Conservation (phyloP, 768 basidiomycete species). For the Hypholoma sublateritium region DNA sequence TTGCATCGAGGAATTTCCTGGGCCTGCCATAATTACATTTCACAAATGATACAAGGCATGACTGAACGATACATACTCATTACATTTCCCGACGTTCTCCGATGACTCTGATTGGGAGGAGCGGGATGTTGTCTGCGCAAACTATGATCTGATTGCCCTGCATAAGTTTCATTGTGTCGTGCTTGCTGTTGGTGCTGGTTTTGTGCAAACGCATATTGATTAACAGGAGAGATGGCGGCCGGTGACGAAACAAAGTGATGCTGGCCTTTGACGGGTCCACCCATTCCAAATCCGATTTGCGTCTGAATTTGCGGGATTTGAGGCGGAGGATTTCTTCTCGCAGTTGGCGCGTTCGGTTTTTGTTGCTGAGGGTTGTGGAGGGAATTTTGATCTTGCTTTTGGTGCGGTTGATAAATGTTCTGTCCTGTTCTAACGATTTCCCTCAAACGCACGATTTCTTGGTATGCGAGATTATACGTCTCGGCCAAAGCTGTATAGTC, state of each 20-base stretch:
- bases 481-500: constrained; percentile 6
- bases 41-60: neutral
- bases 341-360: neutral
- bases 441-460: constrained; percentile 10
- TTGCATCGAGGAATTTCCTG: neutral
- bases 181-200: constrained; percentile 8
- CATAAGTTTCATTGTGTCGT: neutral
- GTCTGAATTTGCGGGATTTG: neutral
- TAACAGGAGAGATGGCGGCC: neutral
- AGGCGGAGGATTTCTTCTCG: neutral
- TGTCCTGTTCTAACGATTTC: neutral
- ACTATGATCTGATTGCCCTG: neutral
- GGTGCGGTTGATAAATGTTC: neutral
- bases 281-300: neutral
- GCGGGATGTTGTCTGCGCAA: neutral
- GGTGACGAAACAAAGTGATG: neutral
- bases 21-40: neutral
- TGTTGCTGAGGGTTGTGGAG: neutral
- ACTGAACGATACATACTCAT: neutral
- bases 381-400: neutral
- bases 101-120: neutral
- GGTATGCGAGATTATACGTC: constrained; percentile 12
- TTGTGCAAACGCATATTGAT: neutral
- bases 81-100: neutral
- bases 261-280: neutral